Percentiles rank a stretch among this genome's conserved stretches.
phyloP scores from a whole-genome alignment of 2,329 filamentous ascomycete genomes.

The Stemphylium lycopersici region DNA sequence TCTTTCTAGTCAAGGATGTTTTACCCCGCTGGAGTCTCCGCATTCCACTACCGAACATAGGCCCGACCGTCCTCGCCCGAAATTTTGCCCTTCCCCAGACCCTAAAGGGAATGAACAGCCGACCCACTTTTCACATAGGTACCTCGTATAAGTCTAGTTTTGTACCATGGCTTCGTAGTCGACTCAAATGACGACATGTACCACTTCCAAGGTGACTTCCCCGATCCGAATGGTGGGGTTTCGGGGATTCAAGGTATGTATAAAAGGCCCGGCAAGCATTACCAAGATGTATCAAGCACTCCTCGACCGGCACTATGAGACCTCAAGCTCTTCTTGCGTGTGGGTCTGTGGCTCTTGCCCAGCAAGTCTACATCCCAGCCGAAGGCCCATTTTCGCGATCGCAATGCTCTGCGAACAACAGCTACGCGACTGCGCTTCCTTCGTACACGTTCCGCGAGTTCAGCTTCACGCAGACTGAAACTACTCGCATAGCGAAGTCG shows the following conservation, averaged over 20 bases:
- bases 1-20: background rate
- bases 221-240: background rate
- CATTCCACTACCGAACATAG: conserved; percentile 3
- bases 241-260: background rate
- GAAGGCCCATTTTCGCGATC: conserved; percentile 36
- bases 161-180: background rate
- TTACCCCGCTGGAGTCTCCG: conserved; percentile 2
- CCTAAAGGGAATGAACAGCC: background rate
- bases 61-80: conserved; percentile 4
- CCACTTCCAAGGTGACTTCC: background rate
- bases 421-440: conserved; percentile 36
- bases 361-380: conserved; percentile 46
- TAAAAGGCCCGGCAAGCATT: background rate
- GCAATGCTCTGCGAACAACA: conserved; percentile 34
- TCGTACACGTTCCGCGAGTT: conserved; percentile 41
- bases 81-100: background rate
- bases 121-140: background rate
- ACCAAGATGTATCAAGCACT: background rate
- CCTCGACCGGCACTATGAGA: conserved; percentile 18
- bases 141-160: background rate
- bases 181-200: conserved; percentile 2
- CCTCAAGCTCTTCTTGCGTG: conserved; percentile 12
- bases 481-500: conserved; percentile 48
- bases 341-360: conserved; percentile 25
- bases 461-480: conserved; percentile 50